phyloP scores from a whole-genome alignment of 164 flowering plant genomes.

The Vitis rupestris region DNA sequence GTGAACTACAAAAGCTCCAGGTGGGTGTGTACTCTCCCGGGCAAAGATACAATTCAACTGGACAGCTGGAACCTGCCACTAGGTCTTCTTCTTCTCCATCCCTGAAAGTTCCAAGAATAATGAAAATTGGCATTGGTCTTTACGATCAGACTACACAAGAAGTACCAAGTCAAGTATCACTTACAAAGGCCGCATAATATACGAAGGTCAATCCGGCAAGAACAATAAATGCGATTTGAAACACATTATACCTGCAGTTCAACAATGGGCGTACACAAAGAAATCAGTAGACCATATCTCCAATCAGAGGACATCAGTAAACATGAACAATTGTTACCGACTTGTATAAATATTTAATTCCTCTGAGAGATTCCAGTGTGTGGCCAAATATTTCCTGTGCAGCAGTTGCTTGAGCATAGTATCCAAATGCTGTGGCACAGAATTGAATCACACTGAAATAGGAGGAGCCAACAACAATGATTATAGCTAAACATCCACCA shows the following conservation, averaged over 20 bases:
- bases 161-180: constrained; percentile 19
- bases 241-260: constrained; percentile 86
- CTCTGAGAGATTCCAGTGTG: constrained; percentile 91
- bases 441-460: constrained; percentile 92
- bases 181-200: constrained; percentile 86
- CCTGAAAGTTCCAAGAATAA: constrained; percentile 42
- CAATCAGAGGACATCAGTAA: constrained; percentile 7
- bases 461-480: constrained; percentile 6
- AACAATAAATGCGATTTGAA: constrained; percentile 81
- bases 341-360: constrained; percentile 96
- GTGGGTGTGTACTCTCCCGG: constrained; percentile 3
- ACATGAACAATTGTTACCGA: constrained; percentile 13
- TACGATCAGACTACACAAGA: neutral
- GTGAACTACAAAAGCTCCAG: neutral
- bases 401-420: constrained; percentile 98
- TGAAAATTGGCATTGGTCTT: neutral
- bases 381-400: constrained; percentile 99
- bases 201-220: constrained; percentile 83
- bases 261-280: neutral
- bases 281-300: neutral
- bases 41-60: constrained; percentile 18
- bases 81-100: constrained; percentile 89
- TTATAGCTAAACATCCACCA: too few species aligned
- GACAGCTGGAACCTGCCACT: constrained; percentile 91
- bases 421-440: constrained; percentile 92